phyloP scores from a whole-genome alignment of 345 rosid genomes.

The Garcia nutans region DNA sequence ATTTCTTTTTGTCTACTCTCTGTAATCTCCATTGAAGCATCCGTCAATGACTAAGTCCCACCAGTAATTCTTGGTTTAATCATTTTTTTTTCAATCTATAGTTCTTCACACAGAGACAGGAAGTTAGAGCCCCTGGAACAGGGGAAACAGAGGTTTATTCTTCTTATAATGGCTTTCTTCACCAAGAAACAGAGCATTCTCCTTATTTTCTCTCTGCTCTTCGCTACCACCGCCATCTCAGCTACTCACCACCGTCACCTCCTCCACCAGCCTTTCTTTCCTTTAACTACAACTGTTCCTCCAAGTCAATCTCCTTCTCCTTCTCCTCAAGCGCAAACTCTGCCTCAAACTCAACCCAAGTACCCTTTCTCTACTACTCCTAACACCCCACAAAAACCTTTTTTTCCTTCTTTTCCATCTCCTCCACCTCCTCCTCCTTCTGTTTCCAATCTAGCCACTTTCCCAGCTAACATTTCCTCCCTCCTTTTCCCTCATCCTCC shows the following conservation, averaged over 20 bases:
- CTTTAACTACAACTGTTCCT: constrained; percentile 4
- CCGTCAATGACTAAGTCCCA: background rate
- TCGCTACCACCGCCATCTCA: background rate
- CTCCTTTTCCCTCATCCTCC: constrained; percentile 58
- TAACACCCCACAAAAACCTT: constrained; percentile 15
- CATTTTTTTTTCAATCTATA: background rate
- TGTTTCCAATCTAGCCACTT: constrained; percentile 48
- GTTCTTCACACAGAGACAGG: constrained; percentile 1
- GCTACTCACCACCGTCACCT: constrained; percentile 16
- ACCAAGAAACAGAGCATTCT: background rate
- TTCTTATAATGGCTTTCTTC: background rate
- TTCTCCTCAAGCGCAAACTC: constrained; percentile 6
- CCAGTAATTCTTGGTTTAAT: background rate
- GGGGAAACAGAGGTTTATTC: background rate
- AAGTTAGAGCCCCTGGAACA: background rate
- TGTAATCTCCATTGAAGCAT: background rate
- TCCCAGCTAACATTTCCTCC: constrained; percentile 91
- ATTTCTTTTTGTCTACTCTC: background rate
- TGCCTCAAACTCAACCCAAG: constrained; percentile 16
- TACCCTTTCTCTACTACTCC: constrained; percentile 23
- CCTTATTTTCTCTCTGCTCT: background rate
- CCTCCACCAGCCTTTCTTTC: constrained; percentile 31
- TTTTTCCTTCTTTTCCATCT: constrained; percentile 15
- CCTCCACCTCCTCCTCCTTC: constrained; percentile 41
- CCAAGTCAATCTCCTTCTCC: constrained; percentile 17